Conservation (phyloP, 2,329 filamentous ascomycete species). For the Metarhizium rileyi region DNA sequence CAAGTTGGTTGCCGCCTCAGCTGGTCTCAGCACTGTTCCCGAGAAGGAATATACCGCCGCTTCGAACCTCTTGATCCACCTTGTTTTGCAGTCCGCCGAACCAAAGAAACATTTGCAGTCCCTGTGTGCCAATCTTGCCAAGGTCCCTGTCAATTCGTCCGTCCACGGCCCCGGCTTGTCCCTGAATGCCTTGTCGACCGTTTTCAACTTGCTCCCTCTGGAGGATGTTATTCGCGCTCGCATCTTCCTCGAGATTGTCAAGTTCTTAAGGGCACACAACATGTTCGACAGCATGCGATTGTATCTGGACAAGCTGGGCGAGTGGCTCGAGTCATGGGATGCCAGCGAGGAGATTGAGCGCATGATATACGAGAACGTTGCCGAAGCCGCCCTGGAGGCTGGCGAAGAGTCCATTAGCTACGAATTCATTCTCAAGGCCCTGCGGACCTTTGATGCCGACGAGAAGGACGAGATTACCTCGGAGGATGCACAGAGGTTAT, state of each 20-base stretch:
- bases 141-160: slow-evolving; percentile 78
- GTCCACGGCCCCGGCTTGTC: slow-evolving; percentile 77
- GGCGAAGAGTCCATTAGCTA: slow-evolving; percentile 64
- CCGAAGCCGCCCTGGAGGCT: slow-evolving; percentile 68
- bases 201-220: slow-evolving; percentile 86
- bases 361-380: slow-evolving; percentile 73
- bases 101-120: slow-evolving; percentile 76
- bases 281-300: slow-evolving; percentile 78
- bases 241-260: slow-evolving; percentile 81
- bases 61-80: slow-evolving; percentile 93
- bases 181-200: slow-evolving; percentile 81
- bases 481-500: slow-evolving; percentile 50
- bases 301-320: slow-evolving; percentile 72
- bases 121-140: slow-evolving; percentile 82
- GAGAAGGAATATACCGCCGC: slow-evolving; percentile 96
- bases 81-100: slow-evolving; percentile 78
- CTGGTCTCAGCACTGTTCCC: slow-evolving; percentile 69
- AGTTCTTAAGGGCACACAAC: slow-evolving; percentile 64
- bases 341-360: slow-evolving; percentile 73
- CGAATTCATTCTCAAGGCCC: slow-evolving; percentile 54
- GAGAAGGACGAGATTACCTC: slow-evolving; percentile 46
- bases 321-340: slow-evolving; percentile 78
- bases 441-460: slow-evolving; percentile 49
- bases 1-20: slow-evolving; percentile 75
- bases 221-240: slow-evolving; percentile 76